A percentile compares a stretch with the other conserved stretches of the same genome.
Conservation (phyloP, 1,284 basidiomycete genomes). For the Ganoderma meredithae region DNA sequence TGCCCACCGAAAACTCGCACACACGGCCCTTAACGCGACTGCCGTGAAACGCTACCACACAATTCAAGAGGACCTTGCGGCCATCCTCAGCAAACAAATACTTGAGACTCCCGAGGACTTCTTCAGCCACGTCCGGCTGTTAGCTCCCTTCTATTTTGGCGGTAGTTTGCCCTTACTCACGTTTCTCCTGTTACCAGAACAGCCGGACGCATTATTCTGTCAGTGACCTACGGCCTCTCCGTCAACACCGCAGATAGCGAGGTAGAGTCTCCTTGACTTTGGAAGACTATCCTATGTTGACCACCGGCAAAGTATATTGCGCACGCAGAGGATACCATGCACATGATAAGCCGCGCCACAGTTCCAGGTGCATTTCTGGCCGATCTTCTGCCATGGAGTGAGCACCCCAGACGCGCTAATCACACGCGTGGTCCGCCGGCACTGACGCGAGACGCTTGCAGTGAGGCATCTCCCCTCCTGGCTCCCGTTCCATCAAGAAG, state of each 20-base stretch:
- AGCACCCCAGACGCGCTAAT: slow-evolving; percentile 2
- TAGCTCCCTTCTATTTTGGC: background rate
- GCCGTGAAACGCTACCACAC: slow-evolving; percentile 40
- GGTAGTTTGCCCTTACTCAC: background rate
- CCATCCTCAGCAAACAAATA: slow-evolving; percentile 27
- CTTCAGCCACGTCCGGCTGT: slow-evolving; percentile 33
- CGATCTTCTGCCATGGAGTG: slow-evolving; percentile 41
- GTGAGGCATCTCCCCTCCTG: slow-evolving; percentile 46
- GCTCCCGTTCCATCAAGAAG: slow-evolving; percentile 45
- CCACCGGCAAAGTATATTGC: slow-evolving; percentile 29
- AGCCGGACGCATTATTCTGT: slow-evolving; percentile 41
- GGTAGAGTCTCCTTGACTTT: slow-evolving; percentile 9
- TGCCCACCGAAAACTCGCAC: slow-evolving; percentile 38
- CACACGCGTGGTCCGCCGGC: background rate
- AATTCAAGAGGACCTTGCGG: slow-evolving; percentile 39
- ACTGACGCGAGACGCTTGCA: slow-evolving; percentile 15
- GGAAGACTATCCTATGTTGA: background rate
- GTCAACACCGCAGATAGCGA: slow-evolving; percentile 37
- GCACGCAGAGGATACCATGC: slow-evolving; percentile 38
- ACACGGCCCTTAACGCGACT: slow-evolving; percentile 36
- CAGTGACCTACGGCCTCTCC: slow-evolving; percentile 45
- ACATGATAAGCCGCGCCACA: slow-evolving; percentile 32
- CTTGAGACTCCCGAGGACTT: slow-evolving; percentile 29
- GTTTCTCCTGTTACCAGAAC: slow-evolving; percentile 30
- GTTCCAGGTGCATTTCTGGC: slow-evolving; percentile 42